Evolutionary conservation across 1,139 yeast species (phyloP).

Genomic region (Yamadazyma oceani): DNA sequence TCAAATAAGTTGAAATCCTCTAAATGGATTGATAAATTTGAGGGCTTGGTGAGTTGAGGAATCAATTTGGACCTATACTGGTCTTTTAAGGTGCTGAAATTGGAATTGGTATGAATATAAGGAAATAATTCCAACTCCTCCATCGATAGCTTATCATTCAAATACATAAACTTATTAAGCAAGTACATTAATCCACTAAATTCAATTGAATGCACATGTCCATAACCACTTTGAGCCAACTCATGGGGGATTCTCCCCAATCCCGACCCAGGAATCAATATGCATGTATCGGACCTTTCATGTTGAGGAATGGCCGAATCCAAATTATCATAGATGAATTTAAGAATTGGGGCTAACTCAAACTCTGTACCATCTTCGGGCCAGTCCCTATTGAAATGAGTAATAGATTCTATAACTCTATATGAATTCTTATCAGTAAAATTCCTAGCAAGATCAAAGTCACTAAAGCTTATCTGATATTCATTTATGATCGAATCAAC

Average conservation of each 20-base stretch:
- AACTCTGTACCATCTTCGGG: slow-evolving; percentile 5
- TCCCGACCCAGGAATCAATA: slow-evolving; percentile 80
- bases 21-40: slow-evolving; percentile 48
- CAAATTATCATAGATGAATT: slow-evolving; percentile 43
- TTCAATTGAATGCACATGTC: slow-evolving; percentile 67
- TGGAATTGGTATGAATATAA: slow-evolving; percentile 71
- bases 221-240: slow-evolving; percentile 38
- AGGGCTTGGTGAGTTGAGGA: slow-evolving; percentile 36
- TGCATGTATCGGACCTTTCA: slow-evolving; percentile 37
- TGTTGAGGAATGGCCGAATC: slow-evolving; percentile 24
- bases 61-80: slow-evolving; percentile 55
- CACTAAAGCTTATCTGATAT: slow-evolving; percentile 39
- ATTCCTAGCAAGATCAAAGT: slow-evolving; percentile 30
- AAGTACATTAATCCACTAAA: slow-evolving; percentile 69
- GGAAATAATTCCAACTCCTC: slow-evolving; percentile 49
- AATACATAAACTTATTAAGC: slow-evolving; percentile 57
- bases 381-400: slow-evolving; percentile 82
- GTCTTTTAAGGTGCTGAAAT: slow-evolving; percentile 49
- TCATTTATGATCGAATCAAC: slow-evolving; percentile 38
- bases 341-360: slow-evolving; percentile 54
- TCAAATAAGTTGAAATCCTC: slow-evolving; percentile 67
- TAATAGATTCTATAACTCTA: slow-evolving; percentile 66
- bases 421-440: slow-evolving; percentile 30
- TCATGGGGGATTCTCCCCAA: slow-evolving; percentile 71
- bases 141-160: slow-evolving; percentile 11